phyloP scores from a whole-genome alignment of 805 yeast species.

The Wickerhamia fluorescens region DNA sequence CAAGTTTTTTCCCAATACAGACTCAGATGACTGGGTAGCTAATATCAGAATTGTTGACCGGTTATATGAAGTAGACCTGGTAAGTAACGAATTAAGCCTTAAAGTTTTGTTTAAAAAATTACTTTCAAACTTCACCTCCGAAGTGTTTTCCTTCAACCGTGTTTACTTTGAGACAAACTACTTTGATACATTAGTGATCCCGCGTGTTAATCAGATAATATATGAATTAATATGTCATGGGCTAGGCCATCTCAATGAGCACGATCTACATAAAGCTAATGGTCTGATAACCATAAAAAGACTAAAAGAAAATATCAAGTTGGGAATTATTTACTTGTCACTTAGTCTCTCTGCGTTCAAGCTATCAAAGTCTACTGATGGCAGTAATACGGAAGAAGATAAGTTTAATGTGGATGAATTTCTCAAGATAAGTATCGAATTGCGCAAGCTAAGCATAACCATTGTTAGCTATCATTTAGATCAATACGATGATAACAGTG shows the following conservation, averaged over 20 bases:
- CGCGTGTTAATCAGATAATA: slow-evolving; percentile 22
- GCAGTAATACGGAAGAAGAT: too few relatives aligned
- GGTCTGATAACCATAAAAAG: too few relatives aligned
- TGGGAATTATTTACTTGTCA: slow-evolving; percentile 16
- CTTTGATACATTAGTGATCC: slow-evolving; percentile 24
- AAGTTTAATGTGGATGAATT: slow-evolving; percentile 13
- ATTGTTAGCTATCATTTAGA: slow-evolving; percentile 35
- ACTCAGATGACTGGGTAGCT: slow-evolving; percentile 35
- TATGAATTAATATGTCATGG: slow-evolving; percentile 23
- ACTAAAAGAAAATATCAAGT: slow-evolving; percentile 13
- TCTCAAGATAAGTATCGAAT: slow-evolving; percentile 23
- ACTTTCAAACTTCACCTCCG: slow-evolving; percentile 11
- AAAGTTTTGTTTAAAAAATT: slow-evolving; percentile 15
- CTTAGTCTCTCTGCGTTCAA: slow-evolving; percentile 18
- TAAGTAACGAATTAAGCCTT: slow-evolving; percentile 8
- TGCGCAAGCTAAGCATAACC: slow-evolving; percentile 29
- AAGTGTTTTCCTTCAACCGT: slow-evolving; percentile 21
- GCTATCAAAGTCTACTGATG: slow-evolving; percentile 3
- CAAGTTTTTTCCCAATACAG: slow-evolving; percentile 35
- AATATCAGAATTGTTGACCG: slow-evolving; percentile 11
- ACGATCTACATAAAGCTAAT: too few relatives aligned
- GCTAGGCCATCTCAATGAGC: too few relatives aligned
- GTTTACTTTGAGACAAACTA: slow-evolving; percentile 15
- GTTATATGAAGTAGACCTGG: slow-evolving; percentile 9
- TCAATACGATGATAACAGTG: slow-evolving; percentile 26